Conservation (phyloP, 805 yeast species). For the Pichia phayaonensis region DNA sequence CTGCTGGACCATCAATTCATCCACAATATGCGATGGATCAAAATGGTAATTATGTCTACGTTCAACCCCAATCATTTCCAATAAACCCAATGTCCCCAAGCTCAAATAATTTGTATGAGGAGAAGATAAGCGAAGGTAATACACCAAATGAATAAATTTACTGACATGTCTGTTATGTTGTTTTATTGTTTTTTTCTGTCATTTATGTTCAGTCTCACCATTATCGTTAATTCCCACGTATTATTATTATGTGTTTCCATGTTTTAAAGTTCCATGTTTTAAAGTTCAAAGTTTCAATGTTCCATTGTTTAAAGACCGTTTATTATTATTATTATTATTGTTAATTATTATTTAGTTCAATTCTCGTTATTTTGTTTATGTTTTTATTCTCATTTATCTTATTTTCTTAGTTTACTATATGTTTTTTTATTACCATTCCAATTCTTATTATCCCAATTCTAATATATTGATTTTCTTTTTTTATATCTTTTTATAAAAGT, state of each 20-base stretch:
- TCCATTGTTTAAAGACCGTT: neutral
- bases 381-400: neutral
- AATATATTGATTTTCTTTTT: neutral
- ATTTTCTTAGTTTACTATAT: neutral
- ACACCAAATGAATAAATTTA: neutral
- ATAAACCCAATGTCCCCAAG: slow-evolving; percentile 11
- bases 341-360: no score
- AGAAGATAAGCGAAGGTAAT: neutral
- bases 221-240: neutral
- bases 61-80: slow-evolving; percentile 18
- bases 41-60: slow-evolving; percentile 24
- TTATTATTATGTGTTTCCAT: no score
- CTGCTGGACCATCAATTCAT: neutral
- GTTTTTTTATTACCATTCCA: neutral
- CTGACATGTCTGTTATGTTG: neutral
- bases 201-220: neutral
- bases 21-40: slow-evolving; percentile 11
- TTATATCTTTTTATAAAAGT: neutral
- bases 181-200: no score
- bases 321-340: neutral
- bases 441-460: neutral
- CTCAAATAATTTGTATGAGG: neutral
- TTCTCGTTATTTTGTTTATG: neutral
- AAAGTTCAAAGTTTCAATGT: neutral
- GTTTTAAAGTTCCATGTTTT: no score